A percentile compares a stretch with the other conserved stretches of the same genome.
phyloP scores from a whole-genome alignment of 2,329 filamentous ascomycete genomes.

The Sclerotiophoma versabilis region DNA sequence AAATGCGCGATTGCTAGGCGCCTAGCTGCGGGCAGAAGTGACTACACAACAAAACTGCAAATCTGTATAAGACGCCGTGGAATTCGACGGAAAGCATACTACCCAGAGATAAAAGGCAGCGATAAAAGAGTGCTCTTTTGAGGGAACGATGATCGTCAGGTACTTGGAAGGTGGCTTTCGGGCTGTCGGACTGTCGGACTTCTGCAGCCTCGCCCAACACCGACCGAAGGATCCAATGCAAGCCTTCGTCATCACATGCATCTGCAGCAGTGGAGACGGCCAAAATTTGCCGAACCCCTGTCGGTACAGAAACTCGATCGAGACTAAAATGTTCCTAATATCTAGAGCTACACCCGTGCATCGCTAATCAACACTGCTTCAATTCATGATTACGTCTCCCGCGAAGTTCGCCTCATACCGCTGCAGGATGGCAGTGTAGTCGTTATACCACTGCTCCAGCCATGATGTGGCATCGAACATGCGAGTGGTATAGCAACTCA shows the following conservation, averaged over 20 bases:
- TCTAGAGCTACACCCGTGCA: background rate
- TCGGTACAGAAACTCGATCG: background rate
- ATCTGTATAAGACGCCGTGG: too few species aligned
- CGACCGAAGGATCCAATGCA: background rate
- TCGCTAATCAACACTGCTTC: background rate
- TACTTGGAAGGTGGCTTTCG: background rate
- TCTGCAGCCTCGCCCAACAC: background rate
- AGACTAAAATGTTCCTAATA: background rate
- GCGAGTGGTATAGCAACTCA: constrained; percentile 37
- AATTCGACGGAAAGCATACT: too few species aligned
- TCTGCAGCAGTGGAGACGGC: constrained; percentile 4
- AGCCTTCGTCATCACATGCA: background rate
- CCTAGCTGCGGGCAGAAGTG: too few species aligned
- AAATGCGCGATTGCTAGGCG: too few species aligned
- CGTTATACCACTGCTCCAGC: constrained; percentile 36
- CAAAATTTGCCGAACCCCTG: constrained; percentile 12
- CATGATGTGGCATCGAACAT: constrained; percentile 37
- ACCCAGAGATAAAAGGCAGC: too few species aligned
- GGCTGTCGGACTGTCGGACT: background rate
- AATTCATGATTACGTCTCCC: constrained; percentile 6
- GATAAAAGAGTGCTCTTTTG: background rate
- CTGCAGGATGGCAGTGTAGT: constrained; percentile 31
- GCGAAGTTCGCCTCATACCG: constrained; percentile 31
- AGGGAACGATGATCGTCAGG: background rate
- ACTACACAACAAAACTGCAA: too few species aligned